These are phyloP conservation scores for Ormosia emarginata DNA, from an alignment of 306 rosid species.

Conservation along the genomic window DNA sequence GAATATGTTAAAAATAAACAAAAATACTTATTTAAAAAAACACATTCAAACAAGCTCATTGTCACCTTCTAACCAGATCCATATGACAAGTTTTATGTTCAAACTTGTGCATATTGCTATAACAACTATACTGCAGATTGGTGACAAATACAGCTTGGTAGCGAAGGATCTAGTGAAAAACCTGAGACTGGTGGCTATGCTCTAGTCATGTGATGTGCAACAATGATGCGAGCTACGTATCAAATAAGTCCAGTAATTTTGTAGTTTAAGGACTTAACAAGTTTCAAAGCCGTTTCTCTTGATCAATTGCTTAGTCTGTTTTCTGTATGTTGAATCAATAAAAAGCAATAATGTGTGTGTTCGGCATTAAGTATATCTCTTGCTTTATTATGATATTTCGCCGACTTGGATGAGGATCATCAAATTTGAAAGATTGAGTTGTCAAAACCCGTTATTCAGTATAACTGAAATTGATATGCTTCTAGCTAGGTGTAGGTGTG, in stretches of 20 bases:
- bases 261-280: neutral
- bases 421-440: neutral
- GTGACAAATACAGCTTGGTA: conserved; percentile 5
- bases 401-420: neutral
- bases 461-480: too few relatives aligned
- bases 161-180: conserved; percentile 19
- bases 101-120: neutral
- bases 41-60: too few relatives aligned
- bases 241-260: neutral
- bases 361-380: neutral
- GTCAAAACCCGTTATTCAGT: too few relatives aligned
- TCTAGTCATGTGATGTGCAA: neutral
- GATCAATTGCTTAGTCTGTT: neutral
- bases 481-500: too few relatives aligned
- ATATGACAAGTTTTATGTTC: neutral
- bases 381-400: neutral
- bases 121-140: conserved; percentile 5
- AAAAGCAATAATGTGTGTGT: neutral
- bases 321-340: neutral
- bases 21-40: too few relatives aligned
- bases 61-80: neutral
- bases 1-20: too few relatives aligned
- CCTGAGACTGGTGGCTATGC: neutral
- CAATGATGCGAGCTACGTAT: neutral
- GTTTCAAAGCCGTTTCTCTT: neutral